Base-by-base conservation (phyloP, 306 rosid genomes). In the Trichosanthes truncata region DNA sequence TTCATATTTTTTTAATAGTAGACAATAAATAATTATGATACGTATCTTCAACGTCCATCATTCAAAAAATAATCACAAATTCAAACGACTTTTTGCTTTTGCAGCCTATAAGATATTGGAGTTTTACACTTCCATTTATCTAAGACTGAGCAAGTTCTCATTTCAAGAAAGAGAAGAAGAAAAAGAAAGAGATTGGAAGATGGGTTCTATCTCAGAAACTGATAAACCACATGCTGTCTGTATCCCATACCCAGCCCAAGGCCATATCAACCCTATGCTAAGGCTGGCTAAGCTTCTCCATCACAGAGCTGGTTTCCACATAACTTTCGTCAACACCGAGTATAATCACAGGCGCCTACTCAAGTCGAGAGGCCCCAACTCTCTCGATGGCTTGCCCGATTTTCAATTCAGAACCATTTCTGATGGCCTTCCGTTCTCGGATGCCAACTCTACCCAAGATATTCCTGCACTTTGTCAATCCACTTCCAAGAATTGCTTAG, bases 401-500 rank as follows among this genome's bases (percentile, higher is more conserved):
- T 73, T 73, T 73, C 23, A 5, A 1, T 73, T 73, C 43, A 5
- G 4, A 29, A 48, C 59, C 36, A 73, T 73, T 11, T 26, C 92
- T 0, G 92, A 91, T 0, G 92, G 97, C 23, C 91, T 89, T 5
- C 94, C 97, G 0, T 85, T 80, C 12, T 20, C 87, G 0, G 82
- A 90, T 1, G 76, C 57, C 1, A 87, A 92, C 9, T 87, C 48
- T 18, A 86, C 91, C 3, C 92, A 89, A 80, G 82, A 88, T 63
- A 38, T 87, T 3, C 80, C 89, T 5, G 17, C 88, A 40, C 41
- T 89, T 0, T 83, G 88, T 5, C 60, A 57, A 0, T 85, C 97
- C 21, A 89, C 86, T 0, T 55, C 51, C 6, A 85, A 2, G 9
- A 41, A 82, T 33, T 89, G 91, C 61, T 53, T 82, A 0, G 80